Evolutionary conservation across 495 filamentous ascomycete genomes (phyloP).

Genomic region (Lindgomyces ingoldianus): DNA sequence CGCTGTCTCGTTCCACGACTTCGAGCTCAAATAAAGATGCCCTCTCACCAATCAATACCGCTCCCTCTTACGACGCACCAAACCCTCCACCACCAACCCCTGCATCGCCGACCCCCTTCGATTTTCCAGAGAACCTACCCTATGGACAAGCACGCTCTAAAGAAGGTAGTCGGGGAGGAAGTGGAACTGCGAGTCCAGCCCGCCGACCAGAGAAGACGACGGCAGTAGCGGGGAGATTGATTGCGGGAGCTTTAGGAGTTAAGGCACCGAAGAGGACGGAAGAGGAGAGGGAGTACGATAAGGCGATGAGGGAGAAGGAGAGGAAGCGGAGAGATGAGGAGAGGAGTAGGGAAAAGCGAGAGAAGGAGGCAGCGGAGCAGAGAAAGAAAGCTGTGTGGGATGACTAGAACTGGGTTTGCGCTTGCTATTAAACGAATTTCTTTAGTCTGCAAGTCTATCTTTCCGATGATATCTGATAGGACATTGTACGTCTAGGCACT

Average conservation of each 20-base stretch:
- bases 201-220: conserved; percentile 84
- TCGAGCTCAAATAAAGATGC: conserved; percentile 49
- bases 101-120: conserved; percentile 34
- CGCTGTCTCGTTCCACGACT: conserved; percentile 35
- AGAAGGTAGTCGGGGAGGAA: conserved; percentile 21
- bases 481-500: too few species aligned
- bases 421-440: background rate
- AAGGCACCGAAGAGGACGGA: conserved; percentile 78
- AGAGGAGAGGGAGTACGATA: conserved; percentile 86
- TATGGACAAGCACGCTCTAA: background rate
- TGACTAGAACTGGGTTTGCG: conserved; percentile 55
- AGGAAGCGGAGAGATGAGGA: conserved; percentile 72
- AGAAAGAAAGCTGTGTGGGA: conserved; percentile 81
- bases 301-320: conserved; percentile 81
- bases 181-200: conserved; percentile 30
- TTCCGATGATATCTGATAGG: background rate
- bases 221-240: conserved; percentile 85
- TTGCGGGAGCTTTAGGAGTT: conserved; percentile 84
- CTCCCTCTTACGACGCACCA: conserved; percentile 29
- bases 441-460: background rate
- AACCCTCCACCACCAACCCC: conserved; percentile 35
- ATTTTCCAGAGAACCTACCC: conserved; percentile 23
- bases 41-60: conserved; percentile 35
- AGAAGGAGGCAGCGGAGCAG: conserved; percentile 67
- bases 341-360: conserved; percentile 62